phyloP scores from a whole-genome alignment of 306 rosid species.

The Dicorynia guianensis region DNA sequence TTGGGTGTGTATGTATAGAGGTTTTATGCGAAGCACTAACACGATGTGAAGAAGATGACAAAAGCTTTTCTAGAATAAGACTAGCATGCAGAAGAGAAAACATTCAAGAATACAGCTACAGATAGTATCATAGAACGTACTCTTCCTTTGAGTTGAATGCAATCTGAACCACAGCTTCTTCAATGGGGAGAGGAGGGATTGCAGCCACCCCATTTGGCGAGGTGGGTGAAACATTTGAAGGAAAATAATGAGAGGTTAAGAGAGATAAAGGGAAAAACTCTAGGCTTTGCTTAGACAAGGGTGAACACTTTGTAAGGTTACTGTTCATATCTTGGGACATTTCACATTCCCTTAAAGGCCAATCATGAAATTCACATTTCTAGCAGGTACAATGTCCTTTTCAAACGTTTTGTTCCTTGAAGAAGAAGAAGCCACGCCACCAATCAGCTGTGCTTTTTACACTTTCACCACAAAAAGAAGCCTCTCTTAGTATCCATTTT shows the following conservation, averaged over 20 bases:
- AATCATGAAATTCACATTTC: conserved; percentile 51
- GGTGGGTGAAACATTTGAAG: conserved; percentile 42
- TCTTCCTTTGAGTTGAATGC: conserved; percentile 76
- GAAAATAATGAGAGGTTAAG: conserved; percentile 39
- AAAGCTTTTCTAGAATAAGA: conserved; percentile 13
- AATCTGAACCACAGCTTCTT: conserved; percentile 82
- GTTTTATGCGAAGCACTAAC: conserved; percentile 24
- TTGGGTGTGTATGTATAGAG: conserved; percentile 6
- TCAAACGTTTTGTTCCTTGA: conserved; percentile 62
- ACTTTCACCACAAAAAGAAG: conserved; percentile 44
- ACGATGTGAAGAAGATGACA: conserved; percentile 12
- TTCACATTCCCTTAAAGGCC: conserved; percentile 49
- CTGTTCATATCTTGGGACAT: conserved; percentile 47
- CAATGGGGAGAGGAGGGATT: conserved; percentile 86
- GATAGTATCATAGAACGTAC: conserved; percentile 50
- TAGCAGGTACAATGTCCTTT: conserved; percentile 71
- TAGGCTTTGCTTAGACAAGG: conserved; percentile 72
- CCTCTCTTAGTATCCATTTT: conserved; percentile 34
- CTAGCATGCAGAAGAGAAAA: conserved; percentile 15
- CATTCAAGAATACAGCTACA: conserved; percentile 30
- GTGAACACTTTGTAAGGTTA: conserved; percentile 61
- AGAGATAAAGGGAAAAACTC: conserved; percentile 31
- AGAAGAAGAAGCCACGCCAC: conserved; percentile 67
- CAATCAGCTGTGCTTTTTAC: conserved; percentile 69
- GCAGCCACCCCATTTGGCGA: conserved; percentile 92